These are phyloP conservation scores for Cyclostephanos invisitatus DNA, from an alignment of 108 stramenopile species.

Conservation along the genomic window DNA sequence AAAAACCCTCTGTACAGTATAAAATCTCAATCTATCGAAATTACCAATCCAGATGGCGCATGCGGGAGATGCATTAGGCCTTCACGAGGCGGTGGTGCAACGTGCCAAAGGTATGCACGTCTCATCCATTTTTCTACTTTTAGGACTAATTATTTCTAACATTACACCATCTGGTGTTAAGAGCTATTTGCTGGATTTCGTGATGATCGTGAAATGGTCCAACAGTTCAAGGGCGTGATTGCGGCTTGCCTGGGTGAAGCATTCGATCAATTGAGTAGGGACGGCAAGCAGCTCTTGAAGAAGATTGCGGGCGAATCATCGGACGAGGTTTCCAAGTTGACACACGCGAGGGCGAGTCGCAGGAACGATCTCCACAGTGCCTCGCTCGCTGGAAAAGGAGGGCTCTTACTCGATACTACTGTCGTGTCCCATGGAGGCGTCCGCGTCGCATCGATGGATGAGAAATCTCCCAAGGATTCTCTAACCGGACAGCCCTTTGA, in stretches of 20 bases:
- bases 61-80: conserved; percentile 76
- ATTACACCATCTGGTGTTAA: no score
- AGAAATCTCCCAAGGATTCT: conserved; percentile 8
- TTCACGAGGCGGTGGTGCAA: conserved; percentile 86
- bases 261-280: conserved; percentile 76
- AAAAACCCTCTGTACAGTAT: conserved; percentile 36
- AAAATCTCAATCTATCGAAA: conserved; percentile 13
- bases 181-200: conserved; percentile 91
- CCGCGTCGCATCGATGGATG: conserved; percentile 29
- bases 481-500: conserved; percentile 40
- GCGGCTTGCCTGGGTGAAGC: conserved; percentile 85
- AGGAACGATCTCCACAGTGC: conserved; percentile 81
- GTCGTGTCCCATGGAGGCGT: conserved; percentile 37
- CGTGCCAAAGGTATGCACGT: no score
- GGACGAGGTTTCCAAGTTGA: conserved; percentile 23
- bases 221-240: conserved; percentile 75
- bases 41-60: conserved; percentile 66
- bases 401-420: conserved; percentile 64
- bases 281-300: conserved; percentile 68
- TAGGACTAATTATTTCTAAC: no score
- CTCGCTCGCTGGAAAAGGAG: conserved; percentile 81
- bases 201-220: conserved; percentile 89
- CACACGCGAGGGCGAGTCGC: conserved; percentile 60
- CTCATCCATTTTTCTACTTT: no score
- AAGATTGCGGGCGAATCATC: conserved; percentile 52